phyloP scores from a whole-genome alignment of 495 filamentous ascomycete species.

The Delitschia confertaspora region DNA sequence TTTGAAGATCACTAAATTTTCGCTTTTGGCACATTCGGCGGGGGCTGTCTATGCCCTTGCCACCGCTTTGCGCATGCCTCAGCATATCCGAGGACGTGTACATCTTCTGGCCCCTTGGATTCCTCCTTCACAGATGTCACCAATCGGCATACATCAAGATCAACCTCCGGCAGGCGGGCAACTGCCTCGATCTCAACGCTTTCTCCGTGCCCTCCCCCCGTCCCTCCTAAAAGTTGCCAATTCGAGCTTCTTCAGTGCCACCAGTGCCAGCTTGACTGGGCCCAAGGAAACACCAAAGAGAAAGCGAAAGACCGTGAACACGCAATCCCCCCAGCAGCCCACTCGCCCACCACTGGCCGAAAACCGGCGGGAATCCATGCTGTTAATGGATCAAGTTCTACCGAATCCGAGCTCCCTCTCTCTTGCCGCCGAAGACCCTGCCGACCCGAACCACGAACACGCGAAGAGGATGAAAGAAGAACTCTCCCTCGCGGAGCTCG shows the following conservation, averaged over 20 bases:
- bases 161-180: constrained; percentile 69
- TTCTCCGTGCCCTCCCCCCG: constrained; percentile 83
- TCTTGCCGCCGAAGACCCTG: constrained; percentile 17
- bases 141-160: constrained; percentile 61
- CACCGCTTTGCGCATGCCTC: constrained; percentile 89
- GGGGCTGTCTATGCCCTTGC: constrained; percentile 96
- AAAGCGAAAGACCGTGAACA: constrained; percentile 16
- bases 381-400: constrained; percentile 36
- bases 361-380: constrained; percentile 32
- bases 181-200: constrained; percentile 83
- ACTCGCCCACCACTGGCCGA: constrained; percentile 23
- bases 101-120: constrained; percentile 98
- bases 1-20: constrained; percentile 91
- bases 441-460: constrained; percentile 18
- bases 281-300: constrained; percentile 53
- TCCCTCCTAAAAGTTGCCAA: constrained; percentile 90
- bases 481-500: constrained; percentile 47
- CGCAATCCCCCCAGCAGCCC: constrained; percentile 31
- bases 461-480: constrained; percentile 19
- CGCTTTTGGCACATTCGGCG: constrained; percentile 93
- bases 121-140: constrained; percentile 90
- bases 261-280: constrained; percentile 76
- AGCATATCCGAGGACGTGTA: constrained; percentile 89
- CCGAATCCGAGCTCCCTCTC: constrained; percentile 27
- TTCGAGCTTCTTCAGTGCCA: constrained; percentile 86